A percentile compares a stretch with the other conserved stretches of the same genome.
Evolutionary conservation across 345 rosid species (phyloP).

Genomic region (Camelina hispida): DNA sequence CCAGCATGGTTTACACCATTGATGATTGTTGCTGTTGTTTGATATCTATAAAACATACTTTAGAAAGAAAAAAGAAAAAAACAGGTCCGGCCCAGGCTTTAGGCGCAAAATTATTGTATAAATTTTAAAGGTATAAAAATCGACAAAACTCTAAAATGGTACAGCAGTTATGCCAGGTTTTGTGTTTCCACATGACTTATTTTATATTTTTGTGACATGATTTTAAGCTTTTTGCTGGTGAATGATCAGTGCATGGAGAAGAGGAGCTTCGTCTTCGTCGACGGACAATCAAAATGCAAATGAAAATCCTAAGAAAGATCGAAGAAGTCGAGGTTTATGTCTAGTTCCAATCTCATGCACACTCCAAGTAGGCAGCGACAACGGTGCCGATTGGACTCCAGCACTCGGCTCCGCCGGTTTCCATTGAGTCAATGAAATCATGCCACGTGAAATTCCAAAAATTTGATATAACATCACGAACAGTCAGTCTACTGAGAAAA

Average conservation of each 20-base stretch:
- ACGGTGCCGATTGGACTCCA: constrained; percentile 97
- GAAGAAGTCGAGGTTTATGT: constrained; percentile 94
- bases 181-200: background rate
- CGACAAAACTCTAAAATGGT: too few species aligned
- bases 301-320: constrained; percentile 64
- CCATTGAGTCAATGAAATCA: constrained; percentile 42
- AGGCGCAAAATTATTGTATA: too few species aligned
- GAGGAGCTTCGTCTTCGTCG: constrained; percentile 46
- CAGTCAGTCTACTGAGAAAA: constrained; percentile 85
- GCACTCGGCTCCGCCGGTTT: constrained; percentile 61
- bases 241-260: constrained; percentile 66
- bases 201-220: constrained; percentile 4
- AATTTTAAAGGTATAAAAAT: too few species aligned
- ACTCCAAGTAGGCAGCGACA: constrained; percentile 82
- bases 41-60: too few species aligned
- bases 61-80: too few species aligned
- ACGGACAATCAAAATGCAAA: constrained; percentile 47
- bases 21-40: too few species aligned
- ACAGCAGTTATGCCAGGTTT: too few species aligned
- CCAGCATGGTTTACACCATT: too few species aligned
- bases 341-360: constrained; percentile 93
- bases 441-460: constrained; percentile 28
- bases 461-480: constrained; percentile 90
- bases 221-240: constrained; percentile 62
- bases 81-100: too few species aligned